Conservation (phyloP, 2,329 filamentous ascomycete species). For the Fusarium newnesense region DNA sequence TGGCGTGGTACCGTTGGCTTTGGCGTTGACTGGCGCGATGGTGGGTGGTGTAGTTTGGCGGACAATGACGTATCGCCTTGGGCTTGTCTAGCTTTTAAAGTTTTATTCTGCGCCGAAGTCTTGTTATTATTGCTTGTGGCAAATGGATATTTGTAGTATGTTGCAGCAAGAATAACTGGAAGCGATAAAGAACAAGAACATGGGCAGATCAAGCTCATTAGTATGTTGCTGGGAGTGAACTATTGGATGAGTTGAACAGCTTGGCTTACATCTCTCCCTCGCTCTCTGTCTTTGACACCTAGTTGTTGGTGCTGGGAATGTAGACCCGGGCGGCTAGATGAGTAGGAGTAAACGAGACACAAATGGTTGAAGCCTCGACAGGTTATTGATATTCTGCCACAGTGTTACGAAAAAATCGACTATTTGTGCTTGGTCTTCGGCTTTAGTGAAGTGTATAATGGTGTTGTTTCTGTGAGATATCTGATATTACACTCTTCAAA, state of each 20-base stretch:
- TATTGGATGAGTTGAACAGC: neutral
- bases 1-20: conserved; percentile 26
- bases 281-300: neutral
- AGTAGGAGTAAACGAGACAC: neutral
- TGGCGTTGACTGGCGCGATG: conserved; percentile 3
- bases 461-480: neutral
- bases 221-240: neutral
- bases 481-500: neutral
- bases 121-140: conserved; percentile 36
- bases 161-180: conserved; percentile 2
- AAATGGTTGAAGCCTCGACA: neutral
- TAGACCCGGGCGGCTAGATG: conserved; percentile 7
- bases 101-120: conserved; percentile 19
- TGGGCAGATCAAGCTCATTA: neutral
- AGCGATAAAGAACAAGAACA: conserved; percentile 6
- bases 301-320: neutral
- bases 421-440: neutral
- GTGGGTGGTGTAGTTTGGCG: conserved; percentile 17
- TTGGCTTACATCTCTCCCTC: neutral
- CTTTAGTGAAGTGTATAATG: neutral
- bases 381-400: neutral
- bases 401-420: neutral
- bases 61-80: conserved; percentile 39
- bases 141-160: conserved; percentile 14
- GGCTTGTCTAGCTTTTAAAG: neutral